Conservation (phyloP, 805 yeast species). For the Starmerella ratchasimensis region DNA sequence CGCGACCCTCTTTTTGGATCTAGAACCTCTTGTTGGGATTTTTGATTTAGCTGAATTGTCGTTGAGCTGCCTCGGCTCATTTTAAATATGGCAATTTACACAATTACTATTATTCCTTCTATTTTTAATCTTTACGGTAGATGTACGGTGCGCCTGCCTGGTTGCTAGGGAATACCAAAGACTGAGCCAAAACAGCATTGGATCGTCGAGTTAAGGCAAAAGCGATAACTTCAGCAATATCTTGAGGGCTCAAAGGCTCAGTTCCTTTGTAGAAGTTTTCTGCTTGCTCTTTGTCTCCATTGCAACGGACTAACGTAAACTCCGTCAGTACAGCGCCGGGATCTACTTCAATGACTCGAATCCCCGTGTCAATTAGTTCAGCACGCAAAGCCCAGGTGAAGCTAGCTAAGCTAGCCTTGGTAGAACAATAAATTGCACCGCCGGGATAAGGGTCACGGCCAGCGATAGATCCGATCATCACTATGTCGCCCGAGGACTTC, state of each 20-base stretch:
- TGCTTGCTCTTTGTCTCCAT: constrained; percentile 49
- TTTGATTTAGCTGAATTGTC: neutral
- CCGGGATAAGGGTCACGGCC: constrained; percentile 60
- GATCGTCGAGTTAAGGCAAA: constrained; percentile 53
- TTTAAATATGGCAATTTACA: neutral
- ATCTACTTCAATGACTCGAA: constrained; percentile 59
- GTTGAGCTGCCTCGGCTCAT: neutral
- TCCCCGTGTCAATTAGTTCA: constrained; percentile 55
- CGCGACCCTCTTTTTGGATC: constrained; percentile 9
- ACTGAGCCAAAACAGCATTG: constrained; percentile 66
- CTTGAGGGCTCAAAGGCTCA: constrained; percentile 57
- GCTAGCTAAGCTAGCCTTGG: constrained; percentile 47
- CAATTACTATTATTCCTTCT: too few relatives aligned
- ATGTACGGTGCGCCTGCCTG: constrained; percentile 70
- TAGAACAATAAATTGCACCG: constrained; percentile 58
- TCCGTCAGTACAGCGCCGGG: constrained; percentile 76
- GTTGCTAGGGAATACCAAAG: constrained; percentile 68
- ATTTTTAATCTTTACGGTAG: constrained; percentile 24
- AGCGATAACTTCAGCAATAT: constrained; percentile 61
- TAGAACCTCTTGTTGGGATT: too few relatives aligned
- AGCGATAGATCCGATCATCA: constrained; percentile 56
- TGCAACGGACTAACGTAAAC: constrained; percentile 49
- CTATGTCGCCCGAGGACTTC: constrained; percentile 49
- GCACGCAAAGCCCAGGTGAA: constrained; percentile 52
- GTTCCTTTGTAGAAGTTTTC: constrained; percentile 52